phyloP scores from a whole-genome alignment of 768 basidiomycete genomes.

The Termitomyces sp. region DNA sequence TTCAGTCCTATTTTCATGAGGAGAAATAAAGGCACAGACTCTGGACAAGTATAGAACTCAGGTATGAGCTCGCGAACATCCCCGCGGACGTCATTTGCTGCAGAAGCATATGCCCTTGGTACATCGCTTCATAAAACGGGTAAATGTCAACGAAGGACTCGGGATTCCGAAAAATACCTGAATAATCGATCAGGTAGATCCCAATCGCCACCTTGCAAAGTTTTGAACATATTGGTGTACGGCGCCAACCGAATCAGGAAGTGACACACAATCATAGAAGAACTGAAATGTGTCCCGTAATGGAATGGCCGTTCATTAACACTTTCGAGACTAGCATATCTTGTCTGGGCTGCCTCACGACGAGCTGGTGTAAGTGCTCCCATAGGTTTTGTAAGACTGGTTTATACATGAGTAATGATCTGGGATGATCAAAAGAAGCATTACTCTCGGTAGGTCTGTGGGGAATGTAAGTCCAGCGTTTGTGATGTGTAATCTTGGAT shows the following conservation, averaged over 20 bases:
- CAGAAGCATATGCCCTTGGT: constrained; percentile 76
- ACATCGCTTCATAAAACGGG: constrained; percentile 47
- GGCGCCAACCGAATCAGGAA: constrained; percentile 87
- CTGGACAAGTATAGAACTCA: constrained; percentile 81
- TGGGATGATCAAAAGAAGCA: constrained; percentile 17
- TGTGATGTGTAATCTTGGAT: constrained; percentile 77
- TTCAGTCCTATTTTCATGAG: not conserved
- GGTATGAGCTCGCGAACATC: constrained; percentile 94
- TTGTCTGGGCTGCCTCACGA: constrained; percentile 65
- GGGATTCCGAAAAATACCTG: constrained; percentile 34
- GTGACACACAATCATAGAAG: constrained; percentile 96
- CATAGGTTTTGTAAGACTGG: constrained; percentile 82
- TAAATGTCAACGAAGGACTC: not conserved
- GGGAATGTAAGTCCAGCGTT: constrained; percentile 56
- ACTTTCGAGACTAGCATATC: constrained; percentile 70
- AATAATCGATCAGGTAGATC: constrained; percentile 88
- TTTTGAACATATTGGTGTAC: constrained; percentile 94
- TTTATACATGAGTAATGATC: not conserved
- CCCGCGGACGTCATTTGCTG: constrained; percentile 78
- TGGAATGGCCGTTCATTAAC: constrained; percentile 88
- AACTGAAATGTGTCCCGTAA: constrained; percentile 93
- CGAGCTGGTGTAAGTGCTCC: constrained; percentile 77
- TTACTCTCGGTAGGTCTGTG: constrained; percentile 67
- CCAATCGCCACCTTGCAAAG: constrained; percentile 90
- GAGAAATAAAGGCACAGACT: constrained; percentile 36